Percentiles rank a stretch among this genome's conserved stretches.
Conservation (phyloP, 2,329 filamentous ascomycete species). For the Aspergillus sp. region DNA sequence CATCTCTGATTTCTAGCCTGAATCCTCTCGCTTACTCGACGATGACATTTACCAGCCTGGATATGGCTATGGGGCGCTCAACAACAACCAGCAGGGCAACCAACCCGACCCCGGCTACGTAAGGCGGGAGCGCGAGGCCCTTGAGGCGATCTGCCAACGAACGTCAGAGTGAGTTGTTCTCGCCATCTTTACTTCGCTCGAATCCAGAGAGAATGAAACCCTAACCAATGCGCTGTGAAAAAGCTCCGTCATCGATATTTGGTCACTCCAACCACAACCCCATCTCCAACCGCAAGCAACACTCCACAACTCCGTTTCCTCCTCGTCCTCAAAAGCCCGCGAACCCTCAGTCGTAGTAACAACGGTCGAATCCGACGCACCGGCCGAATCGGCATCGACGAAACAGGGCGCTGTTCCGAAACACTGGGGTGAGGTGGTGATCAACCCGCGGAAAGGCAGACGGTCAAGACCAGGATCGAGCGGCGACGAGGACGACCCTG, state of each 20-base stretch:
- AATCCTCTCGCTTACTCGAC: conserved; percentile 46
- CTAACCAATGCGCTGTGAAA: not conserved
- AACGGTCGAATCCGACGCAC: conserved; percentile 15
- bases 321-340: conserved; percentile 26
- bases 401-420: conserved; percentile 32
- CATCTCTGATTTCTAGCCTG: conserved; percentile 27
- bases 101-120: conserved; percentile 44
- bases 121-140: conserved; percentile 45
- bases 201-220: not conserved
- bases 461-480: conserved; percentile 26
- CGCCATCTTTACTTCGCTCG: not conserved
- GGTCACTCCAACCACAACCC: conserved; percentile 45
- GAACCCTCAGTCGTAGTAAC: conserved; percentile 21
- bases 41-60: conserved; percentile 46
- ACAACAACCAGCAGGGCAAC: conserved; percentile 34
- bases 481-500: conserved; percentile 19
- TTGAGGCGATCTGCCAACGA: conserved; percentile 48
- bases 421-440: conserved; percentile 47
- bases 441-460: conserved; percentile 39
- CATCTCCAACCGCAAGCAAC: conserved; percentile 40
- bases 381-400: conserved; percentile 15
- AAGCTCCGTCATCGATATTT: conserved; percentile 47
- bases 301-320: conserved; percentile 30
- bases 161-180: conserved; percentile 44
- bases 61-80: conserved; percentile 45